Conservation (phyloP, 2,329 filamentous ascomycete species). For the Biscogniauxia mediterranea region DNA sequence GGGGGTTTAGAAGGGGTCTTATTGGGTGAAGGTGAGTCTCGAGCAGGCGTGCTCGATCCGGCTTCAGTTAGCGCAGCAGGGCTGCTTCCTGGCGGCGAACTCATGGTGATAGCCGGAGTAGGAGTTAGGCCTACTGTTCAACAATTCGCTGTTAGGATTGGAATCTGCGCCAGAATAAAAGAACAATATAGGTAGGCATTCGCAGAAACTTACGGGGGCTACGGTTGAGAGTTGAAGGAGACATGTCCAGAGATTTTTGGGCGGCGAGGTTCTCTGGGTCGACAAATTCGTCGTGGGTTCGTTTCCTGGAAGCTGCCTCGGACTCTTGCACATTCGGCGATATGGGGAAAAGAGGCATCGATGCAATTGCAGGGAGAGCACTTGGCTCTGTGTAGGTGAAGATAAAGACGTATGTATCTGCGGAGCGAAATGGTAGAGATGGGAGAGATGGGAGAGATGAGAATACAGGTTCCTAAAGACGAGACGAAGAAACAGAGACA, state of each 20-base stretch:
- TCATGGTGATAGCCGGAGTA: constrained; percentile 24
- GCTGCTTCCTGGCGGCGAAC: constrained; percentile 27
- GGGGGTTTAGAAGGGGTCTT: constrained; percentile 28
- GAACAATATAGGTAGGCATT: not conserved
- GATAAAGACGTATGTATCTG: not conserved
- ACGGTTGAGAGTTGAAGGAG: constrained; percentile 13
- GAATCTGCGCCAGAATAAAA: not conserved
- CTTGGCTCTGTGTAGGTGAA: constrained; percentile 6
- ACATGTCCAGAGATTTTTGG: constrained; percentile 18
- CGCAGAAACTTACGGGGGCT: constrained; percentile 19
- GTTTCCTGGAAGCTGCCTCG: constrained; percentile 43
- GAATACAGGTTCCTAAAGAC: not conserved
- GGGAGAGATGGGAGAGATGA: not conserved
- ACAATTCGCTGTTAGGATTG: constrained; percentile 7
- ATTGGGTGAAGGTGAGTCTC: constrained; percentile 37
- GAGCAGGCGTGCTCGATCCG: constrained; percentile 40
- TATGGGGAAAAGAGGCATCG: constrained; percentile 49
- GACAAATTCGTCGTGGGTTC: constrained; percentile 46
- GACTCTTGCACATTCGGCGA: constrained; percentile 48
- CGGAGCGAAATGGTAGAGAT: not conserved
- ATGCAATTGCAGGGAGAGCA: constrained; percentile 12
- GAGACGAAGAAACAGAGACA: not conserved
- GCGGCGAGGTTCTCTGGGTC: constrained; percentile 23
- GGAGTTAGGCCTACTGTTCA: constrained; percentile 20
- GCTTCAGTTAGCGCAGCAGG: constrained; percentile 41